Evolutionary conservation across 805 yeast genomes (phyloP).

Genomic region (Metschnikowia lunata): DNA sequence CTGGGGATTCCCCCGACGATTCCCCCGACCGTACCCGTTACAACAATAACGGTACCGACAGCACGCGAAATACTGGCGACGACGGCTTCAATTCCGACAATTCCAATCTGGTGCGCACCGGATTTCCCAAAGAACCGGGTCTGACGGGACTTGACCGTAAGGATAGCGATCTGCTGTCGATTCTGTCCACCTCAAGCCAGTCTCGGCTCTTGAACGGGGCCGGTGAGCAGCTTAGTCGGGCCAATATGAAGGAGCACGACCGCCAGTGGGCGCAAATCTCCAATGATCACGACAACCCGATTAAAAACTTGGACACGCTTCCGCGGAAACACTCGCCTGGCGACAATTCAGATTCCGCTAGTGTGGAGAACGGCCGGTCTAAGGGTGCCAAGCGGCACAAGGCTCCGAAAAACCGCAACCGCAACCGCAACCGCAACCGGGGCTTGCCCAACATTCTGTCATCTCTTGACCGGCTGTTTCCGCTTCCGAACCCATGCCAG

Average conservation of each 20-base stretch:
- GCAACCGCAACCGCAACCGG: neutral
- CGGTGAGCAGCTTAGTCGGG: slow-evolving; percentile 14
- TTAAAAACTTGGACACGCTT: neutral
- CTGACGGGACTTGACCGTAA: neutral
- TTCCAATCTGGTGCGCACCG: slow-evolving; percentile 2
- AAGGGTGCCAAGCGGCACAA: neutral
- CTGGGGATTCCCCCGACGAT: slow-evolving; percentile 3
- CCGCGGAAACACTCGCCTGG: neutral
- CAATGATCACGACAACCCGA: neutral
- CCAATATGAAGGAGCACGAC: slow-evolving; percentile 19
- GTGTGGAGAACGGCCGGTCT: neutral
- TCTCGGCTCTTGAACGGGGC: slow-evolving; percentile 1
- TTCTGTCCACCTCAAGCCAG: slow-evolving; percentile 1
- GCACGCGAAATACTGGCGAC: slow-evolving; percentile 5
- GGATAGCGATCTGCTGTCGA: slow-evolving; percentile 6
- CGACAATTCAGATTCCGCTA: neutral
- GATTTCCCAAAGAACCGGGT: neutral
- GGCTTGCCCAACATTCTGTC: slow-evolving; percentile 13
- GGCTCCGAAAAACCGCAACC: neutral
- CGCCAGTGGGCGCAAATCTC: slow-evolving; percentile 14
- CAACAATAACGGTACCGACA: slow-evolving; percentile 5
- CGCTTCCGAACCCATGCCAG: slow-evolving; percentile 17
- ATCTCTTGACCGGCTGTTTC: slow-evolving; percentile 15
- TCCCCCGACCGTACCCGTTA: slow-evolving; percentile 7
- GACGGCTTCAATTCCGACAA: slow-evolving; percentile 11